Base-by-base conservation (phyloP, 2,329 filamentous ascomycete genomes). In the Fusarium napiforme region DNA sequence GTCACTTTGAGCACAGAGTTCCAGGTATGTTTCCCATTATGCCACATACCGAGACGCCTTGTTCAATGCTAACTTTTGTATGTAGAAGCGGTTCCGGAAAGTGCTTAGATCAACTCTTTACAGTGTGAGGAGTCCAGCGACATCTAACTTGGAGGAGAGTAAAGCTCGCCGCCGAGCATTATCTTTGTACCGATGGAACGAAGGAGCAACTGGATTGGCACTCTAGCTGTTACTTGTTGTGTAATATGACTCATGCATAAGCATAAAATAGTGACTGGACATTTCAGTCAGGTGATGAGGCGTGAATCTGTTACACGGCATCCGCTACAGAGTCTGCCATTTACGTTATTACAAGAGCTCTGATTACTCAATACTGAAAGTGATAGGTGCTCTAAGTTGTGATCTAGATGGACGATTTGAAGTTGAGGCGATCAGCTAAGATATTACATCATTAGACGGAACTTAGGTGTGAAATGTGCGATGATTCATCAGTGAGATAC, bases 81-180 rank as follows among this genome's bases (percentile, higher is more conserved):
- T 1, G 14, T 19, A 60, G 57, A 60, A 60, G 16, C 57, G 45
- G 9, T 60, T 60, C 9, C 57, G 57, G 4, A 60, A 60, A 26
- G 57, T 60, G 15, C 57, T 60, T 3, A 23, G 57, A 5, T 60
- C 57, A 15, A 60, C 57, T 4, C 14, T 60, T 1, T 60, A 60
- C 16, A 60, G 57, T 18, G 57, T 60, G 19, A 39, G 57, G 26
- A 60, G 57, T 26, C 57, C 57, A 4, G 36, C 26, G 12, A 60
- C 57, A 9, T 60, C 57, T 6, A 53, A 60, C 3, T 19, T 34
- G n/a, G 57, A 60, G 5, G 57, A 60, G 26, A 60, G 57, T 15
- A 60, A 60, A 16, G 57, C 57, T 26, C 45, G 57, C 1, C 45
- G 57, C 1, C 36, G 57, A 34, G 57, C 57, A 1, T 37, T 60